A percentile compares a stretch with the other conserved stretches of the same genome.
Conservation (phyloP, 805 yeast species). For the Suhomyces tanzawaensis region DNA sequence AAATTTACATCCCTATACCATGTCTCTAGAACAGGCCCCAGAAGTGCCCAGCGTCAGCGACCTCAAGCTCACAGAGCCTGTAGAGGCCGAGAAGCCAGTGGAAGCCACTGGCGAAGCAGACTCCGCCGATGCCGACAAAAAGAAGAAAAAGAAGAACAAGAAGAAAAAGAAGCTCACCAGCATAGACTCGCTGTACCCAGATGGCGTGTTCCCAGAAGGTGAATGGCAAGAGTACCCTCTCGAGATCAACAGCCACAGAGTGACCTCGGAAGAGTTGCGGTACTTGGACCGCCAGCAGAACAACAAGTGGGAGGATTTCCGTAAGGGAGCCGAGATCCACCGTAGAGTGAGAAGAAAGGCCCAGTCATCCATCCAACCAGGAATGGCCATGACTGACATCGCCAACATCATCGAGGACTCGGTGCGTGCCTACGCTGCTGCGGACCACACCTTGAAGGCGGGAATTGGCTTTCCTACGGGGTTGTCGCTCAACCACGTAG, state of each 20-base stretch:
- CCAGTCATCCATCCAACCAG: conserved; percentile 74
- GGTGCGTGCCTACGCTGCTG: conserved; percentile 69
- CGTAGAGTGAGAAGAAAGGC: conserved; percentile 85
- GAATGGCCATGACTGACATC: conserved; percentile 86
- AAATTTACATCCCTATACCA: too few relatives aligned
- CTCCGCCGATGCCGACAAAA: conserved; percentile 36
- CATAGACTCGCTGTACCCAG: conserved; percentile 66
- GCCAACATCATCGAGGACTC: conserved; percentile 88
- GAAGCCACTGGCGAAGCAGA: conserved; percentile 8
- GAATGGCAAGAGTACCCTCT: conserved; percentile 78
- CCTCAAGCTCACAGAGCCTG: neutral
- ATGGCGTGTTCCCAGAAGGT: conserved; percentile 79
- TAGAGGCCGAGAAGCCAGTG: conserved; percentile 8
- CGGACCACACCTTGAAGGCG: conserved; percentile 60
- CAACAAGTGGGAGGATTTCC: conserved; percentile 77
- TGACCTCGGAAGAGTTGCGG: conserved; percentile 84
- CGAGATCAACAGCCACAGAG: conserved; percentile 63
- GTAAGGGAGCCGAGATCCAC: conserved; percentile 96
- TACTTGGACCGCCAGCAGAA: conserved; percentile 65
- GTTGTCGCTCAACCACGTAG: conserved; percentile 84
- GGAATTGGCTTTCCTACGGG: conserved; percentile 99
- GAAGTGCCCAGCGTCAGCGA: too few relatives aligned
- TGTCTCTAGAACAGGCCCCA: too few relatives aligned
- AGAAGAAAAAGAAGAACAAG: conserved; percentile 39
- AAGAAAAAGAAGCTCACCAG: conserved; percentile 56